Evolutionary conservation across 2,329 filamentous ascomycete species (phyloP).

Genomic region (Cadophora malorum): DNA sequence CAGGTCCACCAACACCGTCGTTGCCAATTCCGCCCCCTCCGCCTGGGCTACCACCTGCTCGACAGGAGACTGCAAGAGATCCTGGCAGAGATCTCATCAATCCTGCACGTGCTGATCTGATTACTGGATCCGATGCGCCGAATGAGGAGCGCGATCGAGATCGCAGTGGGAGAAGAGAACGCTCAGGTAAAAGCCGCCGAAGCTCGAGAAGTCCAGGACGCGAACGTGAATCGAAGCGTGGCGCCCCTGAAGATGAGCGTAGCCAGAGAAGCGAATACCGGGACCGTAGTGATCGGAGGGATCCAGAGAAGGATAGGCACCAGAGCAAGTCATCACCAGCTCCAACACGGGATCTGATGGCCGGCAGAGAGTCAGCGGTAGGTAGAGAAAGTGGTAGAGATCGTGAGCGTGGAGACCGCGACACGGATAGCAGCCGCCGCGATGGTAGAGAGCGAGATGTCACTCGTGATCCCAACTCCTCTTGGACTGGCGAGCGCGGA

Average conservation of each 20-base stretch:
- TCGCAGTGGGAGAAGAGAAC: constrained; percentile 41
- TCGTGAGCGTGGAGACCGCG: constrained; percentile 34
- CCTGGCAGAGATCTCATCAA: constrained; percentile 38
- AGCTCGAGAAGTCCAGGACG: constrained; percentile 42
- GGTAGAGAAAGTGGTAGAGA: constrained; percentile 34
- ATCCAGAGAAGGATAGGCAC: constrained; percentile 34
- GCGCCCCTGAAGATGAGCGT: constrained; percentile 40
- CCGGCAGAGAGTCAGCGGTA: constrained; percentile 26
- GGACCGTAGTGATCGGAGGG: constrained; percentile 37
- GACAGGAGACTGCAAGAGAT: constrained; percentile 33
- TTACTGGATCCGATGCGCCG: constrained; percentile 34
- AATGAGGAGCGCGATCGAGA: constrained; percentile 42
- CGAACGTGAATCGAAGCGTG: constrained; percentile 42
- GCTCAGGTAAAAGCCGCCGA: constrained; percentile 43
- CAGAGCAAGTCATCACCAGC: constrained; percentile 24
- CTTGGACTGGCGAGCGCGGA: constrained; percentile 36
- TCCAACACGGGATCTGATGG: constrained; percentile 34
- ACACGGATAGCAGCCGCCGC: constrained; percentile 38
- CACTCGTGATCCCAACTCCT: constrained; percentile 35
- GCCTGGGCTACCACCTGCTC: constrained; percentile 35
- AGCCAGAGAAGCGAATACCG: constrained; percentile 39
- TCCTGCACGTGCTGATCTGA: constrained; percentile 41
- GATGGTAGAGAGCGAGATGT: constrained; percentile 37
- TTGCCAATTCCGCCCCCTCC: constrained; percentile 56
- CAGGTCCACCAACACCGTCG: constrained; percentile 58